Percentiles rank a stretch among this genome's conserved stretches.
Evolutionary conservation across 192 early-diverging fungal genomes (phyloP).

Genomic region (Dissophora globulifera): DNA sequence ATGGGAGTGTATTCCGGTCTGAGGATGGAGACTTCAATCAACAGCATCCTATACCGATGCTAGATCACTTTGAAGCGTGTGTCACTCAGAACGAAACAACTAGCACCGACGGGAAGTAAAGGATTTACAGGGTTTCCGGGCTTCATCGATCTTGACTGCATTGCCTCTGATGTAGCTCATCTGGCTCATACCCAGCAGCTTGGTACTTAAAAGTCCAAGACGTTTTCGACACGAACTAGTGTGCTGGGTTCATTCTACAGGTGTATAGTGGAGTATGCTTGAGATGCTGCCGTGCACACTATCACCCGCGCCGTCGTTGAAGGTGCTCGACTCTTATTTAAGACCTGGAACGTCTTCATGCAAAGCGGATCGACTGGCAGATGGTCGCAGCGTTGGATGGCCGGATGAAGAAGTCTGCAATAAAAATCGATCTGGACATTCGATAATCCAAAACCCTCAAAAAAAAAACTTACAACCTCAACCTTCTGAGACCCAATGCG

Average conservation of each 20-base stretch:
- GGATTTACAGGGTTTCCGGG: slow-evolving; percentile 65
- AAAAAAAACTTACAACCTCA: too few species aligned
- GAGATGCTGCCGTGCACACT: slow-evolving; percentile 93
- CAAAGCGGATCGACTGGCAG: too few species aligned
- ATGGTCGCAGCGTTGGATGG: too few species aligned
- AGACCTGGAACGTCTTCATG: too few species aligned
- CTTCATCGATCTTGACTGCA: slow-evolving; percentile 86
- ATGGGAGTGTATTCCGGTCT: slow-evolving; percentile 69
- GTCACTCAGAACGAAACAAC: slow-evolving; percentile 86
- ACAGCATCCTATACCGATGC: slow-evolving; percentile 88
- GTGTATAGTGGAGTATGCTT: slow-evolving; percentile 43
- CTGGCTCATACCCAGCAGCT: slow-evolving; percentile 88
- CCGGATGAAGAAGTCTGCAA: too few species aligned
- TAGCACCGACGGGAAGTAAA: too few species aligned
- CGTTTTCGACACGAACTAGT: slow-evolving; percentile 81
- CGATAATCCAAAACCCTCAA: too few species aligned
- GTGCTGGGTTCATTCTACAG: slow-evolving; percentile 90
- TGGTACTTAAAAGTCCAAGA: slow-evolving; percentile 94
- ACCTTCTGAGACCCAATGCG: too few species aligned
- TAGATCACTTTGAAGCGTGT: slow-evolving; percentile 87
- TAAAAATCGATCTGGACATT: too few species aligned
- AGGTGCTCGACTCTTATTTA: too few species aligned
- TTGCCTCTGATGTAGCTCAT: slow-evolving; percentile 96
- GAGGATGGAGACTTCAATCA: slow-evolving; percentile 92
- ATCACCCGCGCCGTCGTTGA: slow-evolving; percentile 93